phyloP scores from a whole-genome alignment of 1,139 yeast genomes.

The Geotrichum candidum region DNA sequence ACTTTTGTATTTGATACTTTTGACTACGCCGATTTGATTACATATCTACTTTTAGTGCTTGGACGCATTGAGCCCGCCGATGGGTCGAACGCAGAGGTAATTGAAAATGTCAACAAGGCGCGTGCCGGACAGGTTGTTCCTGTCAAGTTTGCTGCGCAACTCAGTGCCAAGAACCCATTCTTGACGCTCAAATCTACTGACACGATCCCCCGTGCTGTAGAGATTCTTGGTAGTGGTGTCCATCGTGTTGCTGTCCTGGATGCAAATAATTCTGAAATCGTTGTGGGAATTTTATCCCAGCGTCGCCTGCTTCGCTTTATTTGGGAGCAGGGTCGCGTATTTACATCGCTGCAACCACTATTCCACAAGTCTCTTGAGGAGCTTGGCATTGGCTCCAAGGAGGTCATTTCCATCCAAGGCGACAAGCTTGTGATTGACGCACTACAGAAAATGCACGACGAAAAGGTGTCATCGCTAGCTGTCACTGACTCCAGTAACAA shows the following conservation, averaged over 20 bases:
- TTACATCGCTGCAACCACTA: slow-evolving; percentile 70
- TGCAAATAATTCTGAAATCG: slow-evolving; percentile 36
- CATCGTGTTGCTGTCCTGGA: slow-evolving; percentile 87
- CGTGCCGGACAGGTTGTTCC: slow-evolving; percentile 51
- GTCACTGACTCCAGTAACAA: slow-evolving; percentile 78
- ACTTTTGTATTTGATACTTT: slow-evolving; percentile 69
- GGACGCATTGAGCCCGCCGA: slow-evolving; percentile 45
- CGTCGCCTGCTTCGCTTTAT: slow-evolving; percentile 73
- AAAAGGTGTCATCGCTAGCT: slow-evolving; percentile 83
- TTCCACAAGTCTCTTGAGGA: slow-evolving; percentile 62
- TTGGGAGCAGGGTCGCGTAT: slow-evolving; percentile 88
- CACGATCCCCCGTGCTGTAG: slow-evolving; percentile 66
- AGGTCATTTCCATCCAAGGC: slow-evolving; percentile 72
- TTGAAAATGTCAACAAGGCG: slow-evolving; percentile 31
- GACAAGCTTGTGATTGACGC: slow-evolving; percentile 87
- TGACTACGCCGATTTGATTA: slow-evolving; percentile 86
- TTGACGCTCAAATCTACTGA: slow-evolving; percentile 66
- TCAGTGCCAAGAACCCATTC: slow-evolving; percentile 85
- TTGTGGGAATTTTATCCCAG: slow-evolving; percentile 74
- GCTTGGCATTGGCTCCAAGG: slow-evolving; percentile 60
- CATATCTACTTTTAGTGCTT: slow-evolving; percentile 69
- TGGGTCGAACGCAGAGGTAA: slow-evolving; percentile 26
- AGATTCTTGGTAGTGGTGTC: slow-evolving; percentile 83
- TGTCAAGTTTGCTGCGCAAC: slow-evolving; percentile 60
- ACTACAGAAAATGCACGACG: slow-evolving; percentile 72